Conservation (phyloP, 371 early-diverging fungal genomes). For the Gilbertella persicaria region DNA sequence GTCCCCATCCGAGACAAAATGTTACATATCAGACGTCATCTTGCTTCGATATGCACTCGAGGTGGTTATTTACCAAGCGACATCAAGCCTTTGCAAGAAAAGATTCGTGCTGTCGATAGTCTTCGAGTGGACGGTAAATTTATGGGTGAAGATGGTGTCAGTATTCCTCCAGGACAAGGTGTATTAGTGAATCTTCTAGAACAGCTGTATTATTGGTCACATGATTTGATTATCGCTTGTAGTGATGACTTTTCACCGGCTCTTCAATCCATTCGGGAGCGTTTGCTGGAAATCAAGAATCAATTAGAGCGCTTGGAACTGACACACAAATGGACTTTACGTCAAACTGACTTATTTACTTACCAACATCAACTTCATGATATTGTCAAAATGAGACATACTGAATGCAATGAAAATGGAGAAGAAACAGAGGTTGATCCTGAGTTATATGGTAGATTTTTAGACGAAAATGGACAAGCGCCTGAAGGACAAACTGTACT, state of each 20-base stretch:
- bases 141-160: constrained; percentile 51
- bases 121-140: constrained; percentile 74
- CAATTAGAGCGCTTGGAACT: constrained; percentile 72
- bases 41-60: constrained; percentile 53
- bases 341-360: constrained; percentile 83
- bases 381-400: constrained; percentile 62
- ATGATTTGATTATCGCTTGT: constrained; percentile 69
- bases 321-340: constrained; percentile 81
- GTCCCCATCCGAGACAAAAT: constrained; percentile 68
- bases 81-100: constrained; percentile 60
- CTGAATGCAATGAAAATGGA: constrained; percentile 27
- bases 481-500: constrained; percentile 70
- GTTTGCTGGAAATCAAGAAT: constrained; percentile 70
- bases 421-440: constrained; percentile 11
- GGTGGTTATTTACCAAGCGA: constrained; percentile 39
- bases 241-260: constrained; percentile 59
- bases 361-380: constrained; percentile 79
- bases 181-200: constrained; percentile 78
- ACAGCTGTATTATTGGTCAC: constrained; percentile 72
- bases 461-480: constrained; percentile 55
- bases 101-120: constrained; percentile 69
- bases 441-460: constrained; percentile 55
- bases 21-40: constrained; percentile 63
- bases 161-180: constrained; percentile 78
- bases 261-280: constrained; percentile 69